A percentile compares a stretch with the other conserved stretches of the same genome.
phyloP scores from a whole-genome alignment of 1,139 yeast species.

The Kodamaea plutei region DNA sequence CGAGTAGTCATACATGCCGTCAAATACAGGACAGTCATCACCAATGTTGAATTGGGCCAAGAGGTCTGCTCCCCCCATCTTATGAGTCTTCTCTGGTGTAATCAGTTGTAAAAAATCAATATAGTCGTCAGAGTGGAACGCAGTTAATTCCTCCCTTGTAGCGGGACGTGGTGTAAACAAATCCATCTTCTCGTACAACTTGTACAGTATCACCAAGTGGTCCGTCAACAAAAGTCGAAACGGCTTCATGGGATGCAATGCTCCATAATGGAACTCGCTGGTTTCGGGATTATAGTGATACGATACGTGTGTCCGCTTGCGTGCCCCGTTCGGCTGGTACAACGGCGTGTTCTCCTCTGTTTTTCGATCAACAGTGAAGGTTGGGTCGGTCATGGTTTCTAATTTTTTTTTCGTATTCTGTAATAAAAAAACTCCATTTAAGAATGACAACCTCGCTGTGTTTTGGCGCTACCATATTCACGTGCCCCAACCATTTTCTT shows the following conservation, averaged over 20 bases:
- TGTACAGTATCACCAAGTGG: constrained; percentile 81
- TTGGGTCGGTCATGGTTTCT: constrained; percentile 4
- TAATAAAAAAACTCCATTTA: too few species aligned
- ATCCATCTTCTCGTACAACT: constrained; percentile 87
- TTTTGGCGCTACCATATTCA: too few species aligned
- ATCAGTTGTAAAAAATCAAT: constrained; percentile 73
- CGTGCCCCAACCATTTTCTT: neutral
- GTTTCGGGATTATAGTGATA: constrained; percentile 87
- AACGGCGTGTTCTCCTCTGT: constrained; percentile 58
- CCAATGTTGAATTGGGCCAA: constrained; percentile 86
- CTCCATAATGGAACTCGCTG: constrained; percentile 81
- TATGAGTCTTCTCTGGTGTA: constrained; percentile 73
- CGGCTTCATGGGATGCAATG: constrained; percentile 98
- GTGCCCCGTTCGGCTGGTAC: constrained; percentile 40
- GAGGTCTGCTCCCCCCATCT: constrained; percentile 41
- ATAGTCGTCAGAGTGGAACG: constrained; percentile 87
- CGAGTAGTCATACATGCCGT: constrained; percentile 87
- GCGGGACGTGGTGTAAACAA: constrained; percentile 80
- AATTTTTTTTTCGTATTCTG: constrained; percentile 12
- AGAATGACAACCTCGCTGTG: too few species aligned
- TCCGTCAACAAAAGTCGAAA: constrained; percentile 91
- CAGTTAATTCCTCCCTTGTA: constrained; percentile 67
- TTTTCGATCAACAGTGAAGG: constrained; percentile 48
- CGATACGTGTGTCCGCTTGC: constrained; percentile 57
- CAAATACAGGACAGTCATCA: constrained; percentile 96